A percentile compares a stretch with the other conserved stretches of the same genome.
Evolutionary conservation across 2,329 filamentous ascomycete genomes (phyloP).

Genomic region (Trichoderma sp.): DNA sequence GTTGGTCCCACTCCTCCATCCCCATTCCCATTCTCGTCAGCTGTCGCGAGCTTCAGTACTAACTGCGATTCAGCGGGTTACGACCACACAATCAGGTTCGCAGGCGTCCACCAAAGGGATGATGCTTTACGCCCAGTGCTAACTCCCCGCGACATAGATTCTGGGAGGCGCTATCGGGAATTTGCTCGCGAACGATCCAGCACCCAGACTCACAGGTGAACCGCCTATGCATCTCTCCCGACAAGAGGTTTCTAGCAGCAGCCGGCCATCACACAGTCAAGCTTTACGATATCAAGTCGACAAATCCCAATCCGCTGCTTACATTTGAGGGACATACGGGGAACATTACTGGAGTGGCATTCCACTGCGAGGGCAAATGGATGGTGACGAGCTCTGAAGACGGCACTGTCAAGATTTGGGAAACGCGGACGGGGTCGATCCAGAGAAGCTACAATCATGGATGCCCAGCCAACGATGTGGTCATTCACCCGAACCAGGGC

Average conservation of each 20-base stretch:
- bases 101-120: background rate
- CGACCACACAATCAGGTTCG: conserved; percentile 60
- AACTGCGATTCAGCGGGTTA: conserved; percentile 49
- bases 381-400: conserved; percentile 99
- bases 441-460: conserved; percentile 93
- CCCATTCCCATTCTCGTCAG: background rate
- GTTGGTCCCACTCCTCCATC: conserved; percentile 35
- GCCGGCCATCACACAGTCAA: conserved; percentile 80
- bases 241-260: conserved; percentile 94
- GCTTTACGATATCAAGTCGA: conserved; percentile 97
- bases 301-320: conserved; percentile 90
- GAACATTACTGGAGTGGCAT: conserved; percentile 94
- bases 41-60: background rate
- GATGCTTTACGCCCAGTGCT: conserved; percentile 20
- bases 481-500: conserved; percentile 98
- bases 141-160: conserved; percentile 56
- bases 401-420: conserved; percentile 96
- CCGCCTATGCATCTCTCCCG: conserved; percentile 94
- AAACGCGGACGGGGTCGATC: conserved; percentile 78
- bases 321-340: conserved; percentile 94
- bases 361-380: conserved; percentile 99
- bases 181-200: conserved; percentile 96
- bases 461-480: conserved; percentile 89
- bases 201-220: conserved; percentile 98
- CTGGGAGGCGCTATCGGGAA: conserved; percentile 97